A percentile compares a stretch with the other conserved stretches of the same genome.
Evolutionary conservation across 805 yeast species (phyloP).

Genomic region (Candida suzukii): DNA sequence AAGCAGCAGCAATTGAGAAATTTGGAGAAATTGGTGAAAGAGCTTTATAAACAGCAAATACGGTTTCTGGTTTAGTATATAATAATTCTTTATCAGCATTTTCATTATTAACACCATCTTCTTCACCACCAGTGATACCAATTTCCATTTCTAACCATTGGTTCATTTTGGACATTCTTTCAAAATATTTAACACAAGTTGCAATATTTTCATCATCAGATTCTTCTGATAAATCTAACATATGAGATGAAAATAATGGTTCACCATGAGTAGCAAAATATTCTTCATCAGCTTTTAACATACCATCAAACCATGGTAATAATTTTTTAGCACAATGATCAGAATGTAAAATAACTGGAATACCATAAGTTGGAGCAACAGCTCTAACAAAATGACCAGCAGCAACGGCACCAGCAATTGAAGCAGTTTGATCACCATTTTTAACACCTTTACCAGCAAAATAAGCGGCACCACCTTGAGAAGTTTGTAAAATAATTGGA

Average conservation of each 20-base stretch:
- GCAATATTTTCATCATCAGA: constrained; percentile 91
- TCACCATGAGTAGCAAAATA: constrained; percentile 81
- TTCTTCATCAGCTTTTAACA: constrained; percentile 94
- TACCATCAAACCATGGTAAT: constrained; percentile 98
- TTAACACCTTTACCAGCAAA: constrained; percentile 99
- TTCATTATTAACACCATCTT: constrained; percentile 99
- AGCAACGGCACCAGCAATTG: constrained; percentile 91
- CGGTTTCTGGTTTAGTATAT: constrained; percentile 95
- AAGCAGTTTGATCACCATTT: constrained; percentile 89
- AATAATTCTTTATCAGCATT: constrained; percentile 77
- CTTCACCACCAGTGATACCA: constrained; percentile 99
- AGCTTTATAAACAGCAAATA: constrained; percentile 85
- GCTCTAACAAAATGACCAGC: constrained; percentile 98
- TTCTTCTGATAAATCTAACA: constrained; percentile 98
- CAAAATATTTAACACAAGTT: constrained; percentile 90
- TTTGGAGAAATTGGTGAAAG: constrained; percentile 87
- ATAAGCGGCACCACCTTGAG: constrained; percentile 99
- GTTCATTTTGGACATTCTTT: constrained; percentile 86
- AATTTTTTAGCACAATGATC: constrained; percentile 99
- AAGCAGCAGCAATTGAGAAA: constrained; percentile 99
- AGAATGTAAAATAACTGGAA: constrained; percentile 95
- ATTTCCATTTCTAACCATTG: constrained; percentile 99
- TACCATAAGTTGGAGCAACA: constrained; percentile 92
- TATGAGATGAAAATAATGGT: constrained; percentile 97
- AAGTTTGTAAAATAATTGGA: constrained; percentile 94